phyloP scores from a whole-genome alignment of 306 rosid genomes.

The Quercus suber region DNA sequence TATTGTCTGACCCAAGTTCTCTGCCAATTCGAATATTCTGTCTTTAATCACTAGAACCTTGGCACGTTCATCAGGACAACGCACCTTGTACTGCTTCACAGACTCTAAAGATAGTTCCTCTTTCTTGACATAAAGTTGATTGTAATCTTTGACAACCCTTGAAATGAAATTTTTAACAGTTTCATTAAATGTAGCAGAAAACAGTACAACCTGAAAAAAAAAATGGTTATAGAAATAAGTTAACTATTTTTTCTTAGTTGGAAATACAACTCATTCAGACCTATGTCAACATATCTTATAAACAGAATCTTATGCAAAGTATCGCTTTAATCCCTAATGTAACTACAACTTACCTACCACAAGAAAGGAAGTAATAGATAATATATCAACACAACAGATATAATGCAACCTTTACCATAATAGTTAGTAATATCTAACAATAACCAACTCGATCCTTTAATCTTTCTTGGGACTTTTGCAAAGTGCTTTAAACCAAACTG shows the following conservation, averaged over 20 bases:
- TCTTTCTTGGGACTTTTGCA: background rate
- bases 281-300: background rate
- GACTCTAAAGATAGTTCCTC: conserved; percentile 77
- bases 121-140: conserved; percentile 80
- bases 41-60: conserved; percentile 61
- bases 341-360: background rate
- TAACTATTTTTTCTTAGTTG: background rate
- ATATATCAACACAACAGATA: background rate
- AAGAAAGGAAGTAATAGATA: background rate
- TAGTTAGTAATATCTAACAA: background rate
- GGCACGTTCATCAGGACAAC: conserved; percentile 58
- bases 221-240: conserved; percentile 1
- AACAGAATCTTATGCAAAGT: no score
- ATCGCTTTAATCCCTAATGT: background rate
- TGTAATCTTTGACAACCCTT: conserved; percentile 57
- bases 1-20: conserved; percentile 84
- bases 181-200: conserved; percentile 94
- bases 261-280: no score
- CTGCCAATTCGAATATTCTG: conserved; percentile 77
- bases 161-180: conserved; percentile 66
- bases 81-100: conserved; percentile 82
- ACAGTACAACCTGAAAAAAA: conserved; percentile 68
- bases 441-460: background rate
- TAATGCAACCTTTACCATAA: background rate
- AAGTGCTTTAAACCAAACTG: background rate